These are phyloP conservation scores for Nitzschia sp. DNA, from an alignment of 108 stramenopile genomes.

Conservation along the genomic window DNA sequence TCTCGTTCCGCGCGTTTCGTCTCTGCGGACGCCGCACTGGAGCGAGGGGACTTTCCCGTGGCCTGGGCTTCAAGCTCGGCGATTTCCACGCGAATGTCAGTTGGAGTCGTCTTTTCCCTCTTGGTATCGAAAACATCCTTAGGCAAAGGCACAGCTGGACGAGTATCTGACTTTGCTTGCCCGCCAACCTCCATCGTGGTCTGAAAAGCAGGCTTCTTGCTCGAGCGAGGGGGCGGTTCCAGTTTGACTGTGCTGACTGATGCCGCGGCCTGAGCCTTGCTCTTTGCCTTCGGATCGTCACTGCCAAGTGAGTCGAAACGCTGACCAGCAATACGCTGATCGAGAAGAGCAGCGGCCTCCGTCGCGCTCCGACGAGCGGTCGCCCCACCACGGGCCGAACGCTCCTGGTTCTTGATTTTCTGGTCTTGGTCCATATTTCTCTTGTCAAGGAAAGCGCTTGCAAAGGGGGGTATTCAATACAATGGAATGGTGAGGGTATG, in stretches of 20 bases:
- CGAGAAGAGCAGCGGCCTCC: slow-evolving; percentile 8
- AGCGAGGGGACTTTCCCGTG: neutral
- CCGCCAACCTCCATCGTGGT: neutral
- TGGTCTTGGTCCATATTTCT: slow-evolving; percentile 8
- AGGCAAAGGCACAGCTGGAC: neutral
- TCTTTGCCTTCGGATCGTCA: neutral
- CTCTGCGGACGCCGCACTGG: neutral
- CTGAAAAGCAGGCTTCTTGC: neutral
- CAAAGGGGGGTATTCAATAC: too few relatives aligned
- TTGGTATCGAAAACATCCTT: neutral
- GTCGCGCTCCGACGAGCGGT: neutral
- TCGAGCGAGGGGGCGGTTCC: too few relatives aligned
- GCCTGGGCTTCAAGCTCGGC: slow-evolving; percentile 13
- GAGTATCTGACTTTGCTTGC: neutral
- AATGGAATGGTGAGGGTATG: too few relatives aligned
- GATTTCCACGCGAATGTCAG: slow-evolving; percentile 9
- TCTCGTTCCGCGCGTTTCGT: slow-evolving; percentile 17
- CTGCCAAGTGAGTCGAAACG: neutral
- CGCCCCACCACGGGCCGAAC: slow-evolving; percentile 7
- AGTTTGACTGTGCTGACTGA: neutral
- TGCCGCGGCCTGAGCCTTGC: neutral
- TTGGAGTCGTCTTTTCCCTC: neutral
- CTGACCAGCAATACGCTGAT: slow-evolving; percentile 15
- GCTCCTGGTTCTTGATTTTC: slow-evolving; percentile 1
- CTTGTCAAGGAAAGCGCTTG: too few relatives aligned